Evolutionary conservation across 2,329 filamentous ascomycete genomes (phyloP), one percentile per base, ranked within the genome.

Genomic region (Penicillium vulpinum): DNA sequence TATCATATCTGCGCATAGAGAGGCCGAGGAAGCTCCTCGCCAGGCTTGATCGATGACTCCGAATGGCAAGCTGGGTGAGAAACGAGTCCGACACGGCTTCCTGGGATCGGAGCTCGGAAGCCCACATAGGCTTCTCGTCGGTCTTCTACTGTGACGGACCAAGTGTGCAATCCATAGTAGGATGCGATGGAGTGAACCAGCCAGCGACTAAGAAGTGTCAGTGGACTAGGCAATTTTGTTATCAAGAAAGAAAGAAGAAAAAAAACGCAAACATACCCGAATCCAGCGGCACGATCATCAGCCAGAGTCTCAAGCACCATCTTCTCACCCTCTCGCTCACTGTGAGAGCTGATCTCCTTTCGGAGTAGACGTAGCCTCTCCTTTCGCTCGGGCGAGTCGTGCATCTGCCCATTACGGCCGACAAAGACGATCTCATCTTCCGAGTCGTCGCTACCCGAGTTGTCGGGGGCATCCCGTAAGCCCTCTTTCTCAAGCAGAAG

Each of bases 361-460:
- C 68, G 66, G 59, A 74, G 64, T 59, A 85, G 78, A 40, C 83
- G 78, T 39, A 80, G 75, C 2, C 80, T 81, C 66, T 76, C 77
- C 70, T 82, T 83, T 69, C 81, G 82, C 43, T 77, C 76, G 41
- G 79, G 77, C 58, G 79, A 71, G 79, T 90, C 74, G 75, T 84
- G 72, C 86, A 88, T 82, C 77, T 86, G 71, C 67, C 84, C 83
- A 55, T 86, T 84, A 10, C 85, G 79, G 1, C 90, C 92, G 5
- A 95, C 86, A 72, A 97, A 97, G 11, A 97, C 92, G 63, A 97
- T 91, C 76, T 96, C 91, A 60, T 96, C 92, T 60, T 95, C 91
- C 29, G 83, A 83, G 39, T 80, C 80, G 52, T 83, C 81, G 11
- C 59, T 65, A 16, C 66, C 67, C 8, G 65, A 70, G 28, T 65